Base-by-base conservation (phyloP, 2,329 filamentous ascomycete genomes). In the Cordyceps fumosorosea region DNA sequence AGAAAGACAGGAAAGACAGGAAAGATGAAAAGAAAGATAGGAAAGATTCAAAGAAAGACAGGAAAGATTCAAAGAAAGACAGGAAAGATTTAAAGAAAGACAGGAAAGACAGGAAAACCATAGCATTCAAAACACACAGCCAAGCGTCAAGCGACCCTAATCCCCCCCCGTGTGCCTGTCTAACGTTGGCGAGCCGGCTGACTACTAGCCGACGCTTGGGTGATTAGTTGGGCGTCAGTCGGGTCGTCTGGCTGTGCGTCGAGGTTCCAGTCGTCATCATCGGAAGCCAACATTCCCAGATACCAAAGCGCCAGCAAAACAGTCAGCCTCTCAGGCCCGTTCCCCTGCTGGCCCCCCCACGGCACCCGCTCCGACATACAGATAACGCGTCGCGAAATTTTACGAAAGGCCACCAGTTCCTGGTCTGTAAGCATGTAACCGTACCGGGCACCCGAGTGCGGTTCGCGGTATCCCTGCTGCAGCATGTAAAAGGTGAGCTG, bases 271-370 rank as follows among this genome's bases (percentile, higher is more conserved):
- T 40, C 54, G 3, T 40, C 24, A n/a, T 58, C 44, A 22, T 34
- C 5, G 7, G 55, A 58, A 50, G 55, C 42, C 29, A 48, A 10
- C 55, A 58, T 58, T 26, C 55, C 55, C 44, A 58, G 29, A 48
- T 58, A 58, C 55, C 44, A 50, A 24, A 58, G 37, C 16, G 40
- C 44, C 6, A 50, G 26, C 16, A 50, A n/a, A 11, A 58, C 26
- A 8, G 55, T 58, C 26, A 58, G 3, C 10, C 55, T 32, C 7
- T 7, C 32, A 5, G 14, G 16, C 10, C n/a, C 1, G 48, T n/a
- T 26, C n/a, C 8, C 29, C n/a, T n/a, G 29, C 2, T 2, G 32
- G 32, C 16, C 52, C 6, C 32, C 24, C 54, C 40, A 56, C 22
- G 37, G 37, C 10, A 56, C 37, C 40, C 22, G 24, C 54, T 32